Conservation (phyloP, 2,329 filamentous ascomycete species). For the Colletotrichum siamense region DNA sequence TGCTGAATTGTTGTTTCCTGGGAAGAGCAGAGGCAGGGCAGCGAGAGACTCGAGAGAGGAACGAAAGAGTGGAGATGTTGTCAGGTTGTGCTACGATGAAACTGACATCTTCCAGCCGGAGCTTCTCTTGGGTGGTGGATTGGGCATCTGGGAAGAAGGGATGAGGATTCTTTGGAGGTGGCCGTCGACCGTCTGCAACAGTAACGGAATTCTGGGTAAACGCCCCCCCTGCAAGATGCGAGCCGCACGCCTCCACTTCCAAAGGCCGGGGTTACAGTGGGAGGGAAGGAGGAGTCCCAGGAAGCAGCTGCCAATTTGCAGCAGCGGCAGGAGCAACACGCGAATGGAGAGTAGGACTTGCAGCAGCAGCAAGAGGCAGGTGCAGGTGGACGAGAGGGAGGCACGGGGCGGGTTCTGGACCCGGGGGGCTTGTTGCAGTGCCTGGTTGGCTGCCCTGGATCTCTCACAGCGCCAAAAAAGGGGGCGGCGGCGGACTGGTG, state of each 20-base stretch:
- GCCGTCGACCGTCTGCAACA: not conserved
- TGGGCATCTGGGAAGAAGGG: conserved; percentile 13
- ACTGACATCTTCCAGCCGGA: conserved; percentile 18
- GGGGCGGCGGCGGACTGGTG: not conserved
- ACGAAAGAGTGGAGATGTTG: conserved; percentile 15
- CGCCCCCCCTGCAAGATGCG: not conserved
- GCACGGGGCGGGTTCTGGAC: not conserved
- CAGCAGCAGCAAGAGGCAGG: not conserved
- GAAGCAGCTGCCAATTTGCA: not conserved
- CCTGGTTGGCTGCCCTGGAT: not conserved
- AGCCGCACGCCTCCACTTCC: conserved; percentile 7
- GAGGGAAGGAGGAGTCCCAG: not conserved
- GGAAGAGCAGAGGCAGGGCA: not conserved
- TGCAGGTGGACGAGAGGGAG: not conserved
- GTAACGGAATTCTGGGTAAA: not conserved
- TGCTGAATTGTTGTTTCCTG: not conserved
- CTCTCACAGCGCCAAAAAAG: not conserved
- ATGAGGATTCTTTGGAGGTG: conserved; percentile 16
- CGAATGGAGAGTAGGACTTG: not conserved
- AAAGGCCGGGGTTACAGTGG: not conserved
- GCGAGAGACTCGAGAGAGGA: not conserved
- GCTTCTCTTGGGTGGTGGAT: conserved; percentile 12
- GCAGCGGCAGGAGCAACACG: not conserved
- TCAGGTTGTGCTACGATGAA: conserved; percentile 23
- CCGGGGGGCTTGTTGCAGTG: not conserved